Conservation (phyloP, 768 basidiomycete genomes). For the Pleurotus platypus region DNA sequence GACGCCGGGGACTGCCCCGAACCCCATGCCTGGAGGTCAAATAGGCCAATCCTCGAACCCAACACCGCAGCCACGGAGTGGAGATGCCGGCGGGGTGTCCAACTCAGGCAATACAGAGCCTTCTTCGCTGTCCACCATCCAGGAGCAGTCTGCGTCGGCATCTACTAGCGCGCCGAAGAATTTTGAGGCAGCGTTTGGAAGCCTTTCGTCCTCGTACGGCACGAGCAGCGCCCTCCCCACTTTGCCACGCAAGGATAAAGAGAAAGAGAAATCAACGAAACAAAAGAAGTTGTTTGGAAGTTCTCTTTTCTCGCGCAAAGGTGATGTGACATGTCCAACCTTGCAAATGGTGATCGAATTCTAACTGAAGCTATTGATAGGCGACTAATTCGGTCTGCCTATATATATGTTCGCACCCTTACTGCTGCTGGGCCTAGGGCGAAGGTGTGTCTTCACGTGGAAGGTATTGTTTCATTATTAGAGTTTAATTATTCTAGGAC, state of each 20-base stretch:
- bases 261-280: background rate
- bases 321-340: background rate
- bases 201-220: constrained; percentile 4
- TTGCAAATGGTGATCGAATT: background rate
- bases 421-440: background rate
- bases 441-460: background rate
- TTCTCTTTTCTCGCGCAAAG: background rate
- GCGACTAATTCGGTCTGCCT: background rate
- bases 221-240: background rate
- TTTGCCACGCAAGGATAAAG: constrained; percentile 1
- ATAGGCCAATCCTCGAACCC: background rate
- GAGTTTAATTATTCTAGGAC: no score
- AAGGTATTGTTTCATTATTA: no score
- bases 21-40: background rate
- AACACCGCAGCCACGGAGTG: background rate
- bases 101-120: background rate
- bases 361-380: background rate
- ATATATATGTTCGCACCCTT: background rate
- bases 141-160: background rate
- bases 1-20: background rate
- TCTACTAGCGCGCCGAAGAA: background rate
- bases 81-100: background rate
- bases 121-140: constrained; percentile 3
- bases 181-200: constrained; percentile 7
- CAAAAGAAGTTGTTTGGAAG: background rate